phyloP scores from a whole-genome alignment of 2,329 filamentous ascomycete species.

The Trichophyton benhamiae region DNA sequence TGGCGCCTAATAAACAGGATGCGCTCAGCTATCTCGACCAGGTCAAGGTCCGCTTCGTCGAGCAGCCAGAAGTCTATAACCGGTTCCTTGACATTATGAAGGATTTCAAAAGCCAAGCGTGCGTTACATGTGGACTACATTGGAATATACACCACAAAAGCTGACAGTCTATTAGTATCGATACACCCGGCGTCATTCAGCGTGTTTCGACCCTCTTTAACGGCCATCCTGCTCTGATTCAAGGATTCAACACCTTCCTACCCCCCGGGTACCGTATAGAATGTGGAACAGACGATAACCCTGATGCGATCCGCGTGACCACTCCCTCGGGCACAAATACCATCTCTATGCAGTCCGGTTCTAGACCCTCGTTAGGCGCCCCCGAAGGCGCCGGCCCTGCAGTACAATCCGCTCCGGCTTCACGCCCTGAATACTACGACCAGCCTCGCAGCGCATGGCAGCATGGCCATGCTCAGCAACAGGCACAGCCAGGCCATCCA shows the following conservation, averaged over 20 bases:
- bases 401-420: constrained; percentile 6
- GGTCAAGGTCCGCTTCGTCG: constrained; percentile 94
- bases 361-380: constrained; percentile 26
- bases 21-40: constrained; percentile 94
- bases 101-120: constrained; percentile 96
- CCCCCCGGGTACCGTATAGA: constrained; percentile 94
- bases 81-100: constrained; percentile 98
- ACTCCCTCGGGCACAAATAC: constrained; percentile 97
- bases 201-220: constrained; percentile 91
- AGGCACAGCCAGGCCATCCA: constrained; percentile 5
- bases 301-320: constrained; percentile 90
- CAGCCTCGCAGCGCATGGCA: constrained; percentile 31
- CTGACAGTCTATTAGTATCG: constrained; percentile 47
- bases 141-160: neutral
- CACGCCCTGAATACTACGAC: constrained; percentile 30
- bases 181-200: constrained; percentile 94
- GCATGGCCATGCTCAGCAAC: constrained; percentile 20
- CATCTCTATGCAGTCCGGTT: constrained; percentile 56
- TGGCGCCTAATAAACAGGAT: constrained; percentile 44
- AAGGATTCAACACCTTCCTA: constrained; percentile 96
- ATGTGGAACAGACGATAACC: constrained; percentile 84
- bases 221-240: constrained; percentile 86
- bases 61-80: constrained; percentile 95
- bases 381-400: constrained; percentile 19
- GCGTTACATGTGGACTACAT: constrained; percentile 30